phyloP scores from a whole-genome alignment of 306 rosid species.

The Quercus suber region DNA sequence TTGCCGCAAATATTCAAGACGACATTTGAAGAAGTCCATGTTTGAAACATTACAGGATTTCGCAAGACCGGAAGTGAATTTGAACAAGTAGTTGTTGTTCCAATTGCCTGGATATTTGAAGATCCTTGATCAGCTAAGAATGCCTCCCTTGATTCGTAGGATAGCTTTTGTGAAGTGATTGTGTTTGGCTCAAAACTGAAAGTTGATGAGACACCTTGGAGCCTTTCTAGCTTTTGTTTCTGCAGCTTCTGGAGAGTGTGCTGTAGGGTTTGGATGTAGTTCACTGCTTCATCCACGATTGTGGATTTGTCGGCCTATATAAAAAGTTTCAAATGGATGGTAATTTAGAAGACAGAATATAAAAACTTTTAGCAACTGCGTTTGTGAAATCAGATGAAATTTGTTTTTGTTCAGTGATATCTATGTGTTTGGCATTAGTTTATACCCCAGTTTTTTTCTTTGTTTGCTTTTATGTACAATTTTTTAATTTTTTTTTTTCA shows the following conservation, averaged over 20 bases:
- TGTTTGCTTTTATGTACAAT: too few relatives aligned
- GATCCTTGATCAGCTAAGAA: constrained; percentile 37
- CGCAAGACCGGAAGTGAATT: neutral
- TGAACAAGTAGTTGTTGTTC: constrained; percentile 17
- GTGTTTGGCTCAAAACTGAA: constrained; percentile 4
- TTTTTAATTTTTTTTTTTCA: too few relatives aligned
- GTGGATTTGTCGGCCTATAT: constrained; percentile 58
- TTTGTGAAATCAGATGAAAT: neutral
- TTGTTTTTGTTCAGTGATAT: too few relatives aligned
- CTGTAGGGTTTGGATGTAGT: constrained; percentile 40
- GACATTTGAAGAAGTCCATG: constrained; percentile 50
- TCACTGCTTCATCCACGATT: constrained; percentile 76
- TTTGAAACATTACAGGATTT: constrained; percentile 31
- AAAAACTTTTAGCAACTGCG: neutral
- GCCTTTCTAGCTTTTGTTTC: constrained; percentile 47
- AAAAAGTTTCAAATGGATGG: neutral
- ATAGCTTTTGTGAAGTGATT: constrained; percentile 3
- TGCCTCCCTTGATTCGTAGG: constrained; percentile 34
- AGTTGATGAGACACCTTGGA: constrained; percentile 9
- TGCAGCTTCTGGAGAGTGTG: constrained; percentile 39
- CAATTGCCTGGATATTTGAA: neutral
- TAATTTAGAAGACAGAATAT: neutral
- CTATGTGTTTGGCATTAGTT: neutral
- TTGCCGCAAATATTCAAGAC: constrained; percentile 50
- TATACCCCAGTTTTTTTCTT: neutral